Evolutionary conservation across 2,329 filamentous ascomycete genomes (phyloP), one percentile per base, ranked within the genome.

Genomic region (Colletotrichum brevisporum): DNA sequence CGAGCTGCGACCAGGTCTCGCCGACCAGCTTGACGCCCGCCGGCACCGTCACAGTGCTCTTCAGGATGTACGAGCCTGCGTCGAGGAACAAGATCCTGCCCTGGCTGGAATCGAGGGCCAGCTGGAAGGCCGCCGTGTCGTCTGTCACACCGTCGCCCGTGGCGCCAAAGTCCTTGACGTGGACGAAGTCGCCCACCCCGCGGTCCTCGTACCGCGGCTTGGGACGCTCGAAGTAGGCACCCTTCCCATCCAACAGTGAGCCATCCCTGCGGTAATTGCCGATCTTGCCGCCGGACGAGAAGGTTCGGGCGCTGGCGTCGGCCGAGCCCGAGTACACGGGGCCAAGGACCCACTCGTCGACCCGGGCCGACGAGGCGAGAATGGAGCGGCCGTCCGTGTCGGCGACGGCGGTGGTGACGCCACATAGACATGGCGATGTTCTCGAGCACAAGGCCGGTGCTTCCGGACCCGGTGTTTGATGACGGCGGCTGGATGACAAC

Each of bases 81-180:
- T 84, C 81, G 51, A 86, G 79, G 73, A 82, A 86, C 0, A 85
- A 70, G 54, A 87, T 79, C 47, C 81, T 79, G 6, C 78, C 78
- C 24, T 75, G 71, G 6, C 84, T 83, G 1, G 74, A 71, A 55
- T 75, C 76, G 53, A 90, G 75, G 3, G 83, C 80, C 0, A 69
- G 71, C 67, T 89, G 84, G 31, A 90, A 78, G 2, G 83, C 83
- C 0, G 74, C 36, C 1, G 65, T 68, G 26, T 68, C 59, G 71
- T 95, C 92, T 0, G 90, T 89, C 0, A 79, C 76, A 31, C 91
- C 92, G 72, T 95, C 91, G 73, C 92, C 92, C 76, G 86, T 88
- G 55, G 91, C 83, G 81, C 24, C 86, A 5, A 63, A 59, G 61
- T 72, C 70, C 56, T 67, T 63, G 47, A 72, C 26, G 51, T 75